Base-by-base conservation (phyloP, 805 yeast genomes). In the Zygosaccharomyces rouxii region DNA sequence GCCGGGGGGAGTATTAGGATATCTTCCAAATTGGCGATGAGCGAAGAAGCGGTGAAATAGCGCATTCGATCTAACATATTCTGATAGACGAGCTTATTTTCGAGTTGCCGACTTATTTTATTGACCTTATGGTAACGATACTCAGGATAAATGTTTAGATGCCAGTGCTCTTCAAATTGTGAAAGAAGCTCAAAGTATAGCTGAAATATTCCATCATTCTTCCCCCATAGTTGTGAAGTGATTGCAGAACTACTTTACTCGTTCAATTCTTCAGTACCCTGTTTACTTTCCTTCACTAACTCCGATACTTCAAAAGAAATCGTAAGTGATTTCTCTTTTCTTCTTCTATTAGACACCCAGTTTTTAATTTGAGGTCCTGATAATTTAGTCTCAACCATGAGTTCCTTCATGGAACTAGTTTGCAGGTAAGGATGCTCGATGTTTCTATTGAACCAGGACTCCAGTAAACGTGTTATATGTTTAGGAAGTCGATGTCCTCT, bases 291-390 rank as follows among this genome's bases (percentile, higher is more conserved):
- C 35, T 5, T 35, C 29, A 45, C 18, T 21, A 39, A 25, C 13
- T 45, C 43, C 21, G 38, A 22, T 14, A 38, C 23, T n/a, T 33
- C 22, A 10, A 38, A 41, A n/a, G 42, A 35, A 28, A 39, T 16
- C 2, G 23, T 30, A 10, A 35, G 42, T 2, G 45, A 46, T 26
- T 50, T 59, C 35, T 55, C 54, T 49, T 58, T 59, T 43, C 65
- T 51, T 35, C 65, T 53, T 48, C 62, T 53, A 42, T 61, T 61
- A 7, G 64, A 55, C 11, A 59, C 49, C 65, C 65, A 61, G 35
- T 61, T 59, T 45, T 58, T 54, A n/a, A 61, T 52, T 44, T 61
- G 65, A 13, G 49, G 45, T 23, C 47, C 48, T 6, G 62, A 54
- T 11, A 60, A 46, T 6, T 43, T 35, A 16, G 65, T 60, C 14